Base-by-base conservation (phyloP, 2,329 filamentous ascomycete genomes). In the Incumbomyces lentus region DNA sequence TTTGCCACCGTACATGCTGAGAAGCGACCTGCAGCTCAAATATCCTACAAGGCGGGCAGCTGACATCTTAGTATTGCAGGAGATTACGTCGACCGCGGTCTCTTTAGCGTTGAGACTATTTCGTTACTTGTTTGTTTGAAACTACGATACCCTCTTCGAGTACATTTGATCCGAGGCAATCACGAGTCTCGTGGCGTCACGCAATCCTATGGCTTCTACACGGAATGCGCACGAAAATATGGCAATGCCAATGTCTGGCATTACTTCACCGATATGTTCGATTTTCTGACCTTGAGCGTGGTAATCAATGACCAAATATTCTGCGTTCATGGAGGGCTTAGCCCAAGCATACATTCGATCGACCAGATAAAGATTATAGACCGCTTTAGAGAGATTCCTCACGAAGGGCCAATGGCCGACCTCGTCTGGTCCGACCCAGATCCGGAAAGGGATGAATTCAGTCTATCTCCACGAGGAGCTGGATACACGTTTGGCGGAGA, bases 291-390 rank as follows among this genome's bases (percentile, higher is more conserved):
- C 6, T 73, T 98, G 48, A 94, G 86, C 59, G 93, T 96, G 51
- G 90, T 98, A 53, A 98, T 98, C 63, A 94, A 96, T 64, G 85
- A 98, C 66, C 86, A 96, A 65, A 98, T 98, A 56, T 98, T 98
- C 66, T 98, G 92, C 66, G 92, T 98, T 6, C 92, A 98, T 65
- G 92, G 92, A 63, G 92, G 86, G 17, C 75, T 92, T 16, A 89
- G 84, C 1, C 86, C 86, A 1, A 89, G 84, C 26, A 96, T 98
- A 63, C 92, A 98, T 68, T 94, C 86, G 37, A 95, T 98, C 62
- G 92, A 98, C 65, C 92, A 98, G 68, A 96, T 98, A 69, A 96
- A 98, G 67, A 94, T 98, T 65, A 96, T 98, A 63, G 92, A 98
- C 68, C 86, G 92, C 38, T 98, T 96, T 72, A 82, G 92, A 56